Evolutionary conservation across 306 rosid genomes (phyloP).

Genomic region (Alnus glutinosa): DNA sequence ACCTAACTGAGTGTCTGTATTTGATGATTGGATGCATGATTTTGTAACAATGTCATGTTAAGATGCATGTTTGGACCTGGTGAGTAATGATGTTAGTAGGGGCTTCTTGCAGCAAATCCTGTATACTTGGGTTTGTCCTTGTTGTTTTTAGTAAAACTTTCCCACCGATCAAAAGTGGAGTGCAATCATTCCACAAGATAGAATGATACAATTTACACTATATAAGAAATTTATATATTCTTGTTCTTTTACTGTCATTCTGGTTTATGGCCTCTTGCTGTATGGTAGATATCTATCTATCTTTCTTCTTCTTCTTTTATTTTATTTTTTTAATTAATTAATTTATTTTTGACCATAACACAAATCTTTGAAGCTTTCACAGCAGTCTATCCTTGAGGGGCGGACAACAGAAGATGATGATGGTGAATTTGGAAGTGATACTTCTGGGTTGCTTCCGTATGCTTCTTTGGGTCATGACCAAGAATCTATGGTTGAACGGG

Average conservation of each 20-base stretch:
- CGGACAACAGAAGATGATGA: slow-evolving; percentile 45
- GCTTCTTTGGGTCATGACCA: slow-evolving; percentile 49
- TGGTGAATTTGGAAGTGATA: slow-evolving; percentile 41
- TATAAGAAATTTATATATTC: neutral
- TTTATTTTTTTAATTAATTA: neutral
- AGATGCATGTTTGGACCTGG: neutral
- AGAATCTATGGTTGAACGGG: slow-evolving; percentile 58
- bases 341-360: slow-evolving; percentile 23
- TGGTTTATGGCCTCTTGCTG: slow-evolving; percentile 15
- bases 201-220: neutral
- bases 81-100: neutral
- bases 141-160: neutral
- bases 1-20: slow-evolving; percentile 20
- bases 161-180: neutral
- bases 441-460: slow-evolving; percentile 53
- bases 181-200: neutral
- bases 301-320: neutral
- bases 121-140: neutral
- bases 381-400: slow-evolving; percentile 41
- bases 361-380: slow-evolving; percentile 25
- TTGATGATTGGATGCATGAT: slow-evolving; percentile 15
- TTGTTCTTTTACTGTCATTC: slow-evolving; percentile 15
- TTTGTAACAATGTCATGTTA: neutral
- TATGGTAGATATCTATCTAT: slow-evolving; percentile 15
- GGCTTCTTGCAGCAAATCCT: neutral